Evolutionary conservation across 257 asterid species (phyloP), one percentile per base, ranked within the genome.

Genomic region (Dorcoceras hygrometricum): DNA sequence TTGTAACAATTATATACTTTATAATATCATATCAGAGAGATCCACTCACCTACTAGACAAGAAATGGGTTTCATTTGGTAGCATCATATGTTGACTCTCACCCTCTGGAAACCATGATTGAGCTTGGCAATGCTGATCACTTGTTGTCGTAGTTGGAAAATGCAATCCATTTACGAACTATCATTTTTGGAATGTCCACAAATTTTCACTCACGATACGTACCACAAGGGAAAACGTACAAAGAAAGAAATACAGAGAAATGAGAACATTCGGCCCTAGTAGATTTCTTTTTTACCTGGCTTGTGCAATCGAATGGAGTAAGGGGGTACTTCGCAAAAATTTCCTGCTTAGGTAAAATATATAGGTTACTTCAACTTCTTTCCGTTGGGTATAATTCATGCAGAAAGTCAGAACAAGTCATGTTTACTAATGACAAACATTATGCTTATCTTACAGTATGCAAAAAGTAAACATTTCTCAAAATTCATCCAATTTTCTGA

Each of bases 91-190:
- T 59, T 80, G 95, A 78, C 66, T 73, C 51, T 88, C 90, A 62
- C 67, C 76, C 43, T 71, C 67, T 2, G 83, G 88, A 70, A 77
- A 73, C 91, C 91, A 88, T 3, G 86, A 60, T 57, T 73, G 80
- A n/a, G 79, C 74, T 24, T 76, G 83, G 67, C 80, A 75, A 16
- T 83, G 94, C 69, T 79, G 82, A 57, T 75, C 80, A 58, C 75
- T 79, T 46, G 80, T 75, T 46, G 82, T 76, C 19, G 76, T 58
- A 32, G 80, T 31, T 6, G 89, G 78, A 68, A 79, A 80, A 39
- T 78, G 72, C 77, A 75, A 74, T 43, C 67, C 78, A 36, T 75
- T 79, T 72, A 76, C 83, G 55, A 81, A 81, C 87, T 89, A 91
- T 20, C 70, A 39, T 31, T 75, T 71, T 23, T 56, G 57, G 72